A percentile compares a stretch with the other conserved stretches of the same genome.
Conservation (phyloP, 306 rosid genomes). For the Citrullus amarus region DNA sequence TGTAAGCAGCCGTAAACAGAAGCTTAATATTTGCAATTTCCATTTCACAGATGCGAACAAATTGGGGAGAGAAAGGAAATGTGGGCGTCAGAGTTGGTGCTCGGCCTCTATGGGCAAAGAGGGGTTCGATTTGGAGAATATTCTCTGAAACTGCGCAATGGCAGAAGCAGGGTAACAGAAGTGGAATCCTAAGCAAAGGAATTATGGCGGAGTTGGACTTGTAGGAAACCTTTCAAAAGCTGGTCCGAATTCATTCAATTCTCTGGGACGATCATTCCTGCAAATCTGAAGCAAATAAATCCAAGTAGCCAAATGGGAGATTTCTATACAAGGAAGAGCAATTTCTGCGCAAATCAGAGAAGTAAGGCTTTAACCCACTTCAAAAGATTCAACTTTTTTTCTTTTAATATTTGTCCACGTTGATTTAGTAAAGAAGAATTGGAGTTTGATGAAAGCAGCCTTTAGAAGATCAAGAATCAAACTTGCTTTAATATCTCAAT, state of each 20-base stretch:
- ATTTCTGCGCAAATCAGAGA: neutral
- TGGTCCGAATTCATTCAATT: neutral
- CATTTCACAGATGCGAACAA: neutral
- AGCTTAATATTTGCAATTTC: neutral
- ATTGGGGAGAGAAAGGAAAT: neutral
- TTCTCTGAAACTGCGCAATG: slow-evolving; percentile 13
- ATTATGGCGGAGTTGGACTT: slow-evolving; percentile 7
- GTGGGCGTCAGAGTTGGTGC: neutral
- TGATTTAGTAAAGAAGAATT: neutral
- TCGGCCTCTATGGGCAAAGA: neutral
- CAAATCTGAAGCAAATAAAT: neutral
- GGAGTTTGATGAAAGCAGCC: neutral
- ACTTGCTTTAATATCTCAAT: neutral
- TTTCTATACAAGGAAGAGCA: neutral
- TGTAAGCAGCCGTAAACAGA: neutral
- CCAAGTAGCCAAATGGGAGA: neutral
- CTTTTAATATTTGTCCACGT: neutral
- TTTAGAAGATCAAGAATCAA: neutral
- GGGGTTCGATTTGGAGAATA: slow-evolving; percentile 24
- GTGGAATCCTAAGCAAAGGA: slow-evolving; percentile 13
- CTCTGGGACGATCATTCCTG: neutral
- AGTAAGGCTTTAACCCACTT: neutral
- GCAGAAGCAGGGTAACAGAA: slow-evolving; percentile 10
- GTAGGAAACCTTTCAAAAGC: neutral
- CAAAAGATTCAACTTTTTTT: neutral